A percentile compares a stretch with the other conserved stretches of the same genome.
Evolutionary conservation across 768 basidiomycete genomes (phyloP).

Genomic region (Macrocybe gigantea): DNA sequence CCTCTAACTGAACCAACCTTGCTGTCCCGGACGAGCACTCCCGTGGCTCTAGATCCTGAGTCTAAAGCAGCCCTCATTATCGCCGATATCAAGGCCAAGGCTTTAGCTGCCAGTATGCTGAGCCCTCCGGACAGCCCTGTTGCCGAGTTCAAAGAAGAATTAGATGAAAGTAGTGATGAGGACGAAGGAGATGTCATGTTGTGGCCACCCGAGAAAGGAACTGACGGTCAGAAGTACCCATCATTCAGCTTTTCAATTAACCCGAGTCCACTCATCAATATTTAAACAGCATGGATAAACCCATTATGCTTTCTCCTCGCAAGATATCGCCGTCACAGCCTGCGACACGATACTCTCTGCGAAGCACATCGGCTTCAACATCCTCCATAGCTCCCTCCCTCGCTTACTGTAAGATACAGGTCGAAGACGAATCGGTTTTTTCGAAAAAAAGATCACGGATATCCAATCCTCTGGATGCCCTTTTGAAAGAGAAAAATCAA

Average conservation of each 20-base stretch:
- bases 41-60: slow-evolving; percentile 27
- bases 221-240: too few relatives aligned
- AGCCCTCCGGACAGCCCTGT: slow-evolving; percentile 36
- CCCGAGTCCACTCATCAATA: too few relatives aligned
- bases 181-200: slow-evolving; percentile 20
- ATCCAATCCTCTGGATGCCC: slow-evolving; percentile 45
- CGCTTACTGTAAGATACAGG: too few relatives aligned
- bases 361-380: too few relatives aligned
- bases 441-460: slow-evolving; percentile 10
- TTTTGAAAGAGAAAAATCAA: slow-evolving; percentile 47
- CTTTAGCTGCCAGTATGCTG: slow-evolving; percentile 37
- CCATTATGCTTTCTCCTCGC: too few relatives aligned
- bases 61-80: slow-evolving; percentile 54
- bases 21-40: slow-evolving; percentile 19
- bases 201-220: slow-evolving; percentile 11
- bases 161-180: slow-evolving; percentile 51
- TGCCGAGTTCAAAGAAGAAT: slow-evolving; percentile 31
- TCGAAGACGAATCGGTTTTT: too few relatives aligned
- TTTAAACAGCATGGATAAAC: too few relatives aligned
- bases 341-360: too few relatives aligned
- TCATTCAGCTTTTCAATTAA: too few relatives aligned
- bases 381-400: too few relatives aligned
- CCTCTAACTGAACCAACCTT: not conserved
- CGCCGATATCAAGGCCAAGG: slow-evolving; percentile 59
- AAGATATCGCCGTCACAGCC: too few relatives aligned